A percentile compares a stretch with the other conserved stretches of the same genome.
These are phyloP conservation scores for Verticillium isaacii DNA, from an alignment of 2,329 filamentous ascomycete species.

Conservation along the genomic window DNA sequence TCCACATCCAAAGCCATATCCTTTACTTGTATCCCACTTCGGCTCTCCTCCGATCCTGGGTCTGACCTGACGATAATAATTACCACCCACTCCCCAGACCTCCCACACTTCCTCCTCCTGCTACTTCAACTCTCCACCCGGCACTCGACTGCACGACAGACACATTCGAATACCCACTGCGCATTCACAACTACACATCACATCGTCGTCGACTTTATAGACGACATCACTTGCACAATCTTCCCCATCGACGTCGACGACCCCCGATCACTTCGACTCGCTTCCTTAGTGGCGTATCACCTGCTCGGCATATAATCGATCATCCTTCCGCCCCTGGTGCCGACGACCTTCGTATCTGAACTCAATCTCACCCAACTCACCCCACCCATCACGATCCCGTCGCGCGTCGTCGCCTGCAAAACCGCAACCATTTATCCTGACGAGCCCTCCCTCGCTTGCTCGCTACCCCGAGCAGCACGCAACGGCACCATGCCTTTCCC, in stretches of 20 bases:
- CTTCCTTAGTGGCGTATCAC: not conserved
- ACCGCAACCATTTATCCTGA: slow-evolving; percentile 15
- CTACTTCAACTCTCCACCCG: slow-evolving; percentile 13
- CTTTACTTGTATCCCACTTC: slow-evolving; percentile 1
- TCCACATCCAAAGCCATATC: slow-evolving; percentile 2
- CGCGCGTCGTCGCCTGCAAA: slow-evolving; percentile 13
- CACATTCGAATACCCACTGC: not conserved
- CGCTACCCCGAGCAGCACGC: slow-evolving; percentile 24
- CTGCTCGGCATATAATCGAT: not conserved
- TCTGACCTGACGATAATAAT: slow-evolving; percentile 14
- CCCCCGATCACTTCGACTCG: not conserved
- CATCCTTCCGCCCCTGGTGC: not conserved
- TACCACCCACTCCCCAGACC: slow-evolving; percentile 13
- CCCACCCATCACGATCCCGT: not conserved
- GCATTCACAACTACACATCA: not conserved
- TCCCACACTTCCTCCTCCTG: slow-evolving; percentile 10
- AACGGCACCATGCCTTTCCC: slow-evolving; percentile 68
- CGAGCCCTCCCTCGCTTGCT: not conserved
- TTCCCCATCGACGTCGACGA: not conserved
- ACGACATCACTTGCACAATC: not conserved
- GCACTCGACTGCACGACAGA: not conserved
- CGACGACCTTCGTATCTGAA: not conserved
- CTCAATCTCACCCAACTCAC: not conserved
- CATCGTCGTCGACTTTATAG: not conserved
- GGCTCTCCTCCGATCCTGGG: slow-evolving; percentile 3